Base-by-base conservation (phyloP, 2,329 filamentous ascomycete species). In the Pseudodiploospora longispora region DNA sequence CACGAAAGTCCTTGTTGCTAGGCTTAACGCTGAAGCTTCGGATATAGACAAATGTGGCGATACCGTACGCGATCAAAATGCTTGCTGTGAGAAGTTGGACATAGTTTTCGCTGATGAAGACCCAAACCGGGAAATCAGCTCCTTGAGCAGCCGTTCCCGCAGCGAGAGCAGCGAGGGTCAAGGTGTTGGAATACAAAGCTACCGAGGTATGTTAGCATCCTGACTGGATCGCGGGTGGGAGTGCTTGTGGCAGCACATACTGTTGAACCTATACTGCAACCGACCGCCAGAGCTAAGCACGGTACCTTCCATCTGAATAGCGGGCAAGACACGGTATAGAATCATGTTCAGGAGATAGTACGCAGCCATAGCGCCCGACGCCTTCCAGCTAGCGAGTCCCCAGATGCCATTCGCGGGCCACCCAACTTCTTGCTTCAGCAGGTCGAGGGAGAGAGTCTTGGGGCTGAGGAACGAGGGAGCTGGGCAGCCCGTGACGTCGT, bases 91-190 rank as follows among this genome's bases (percentile, higher is more conserved):
- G 72, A 42, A 98, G 75, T 61, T 91, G 87, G 41, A 93, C 59
- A 61, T 91, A 94, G 69, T 97, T 91, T 60, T 95, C 83, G 70
- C 85, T 83, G 59, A 97, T 88, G 66, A 89, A 97, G 28, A 83
- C 87, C 91, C 91, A 98, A 41, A 96, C 77, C 6, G 80, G 76
- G 57, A 95, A 96, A 19, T 91, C 75, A 41, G 87, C 80, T 45
- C 91, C 91, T 54, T 91, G 78, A 4, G 81, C 66, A 34, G 82
- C 65, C 3, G 89, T 95, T 40, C 89, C 90, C 6, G 82, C 82
- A 31, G 80, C 80, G 42, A 83, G 77, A 5, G 83, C 70, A n/a
- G 75, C 73, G 37, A 95, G 70, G 41, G 83, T 90, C 50, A 85
- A 73, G 44, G 88, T 65, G 48, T 83, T 83, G n/a, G 87, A 88